phyloP scores from a whole-genome alignment of 2,329 filamentous ascomycete genomes.

The Juglanconis juglandina region DNA sequence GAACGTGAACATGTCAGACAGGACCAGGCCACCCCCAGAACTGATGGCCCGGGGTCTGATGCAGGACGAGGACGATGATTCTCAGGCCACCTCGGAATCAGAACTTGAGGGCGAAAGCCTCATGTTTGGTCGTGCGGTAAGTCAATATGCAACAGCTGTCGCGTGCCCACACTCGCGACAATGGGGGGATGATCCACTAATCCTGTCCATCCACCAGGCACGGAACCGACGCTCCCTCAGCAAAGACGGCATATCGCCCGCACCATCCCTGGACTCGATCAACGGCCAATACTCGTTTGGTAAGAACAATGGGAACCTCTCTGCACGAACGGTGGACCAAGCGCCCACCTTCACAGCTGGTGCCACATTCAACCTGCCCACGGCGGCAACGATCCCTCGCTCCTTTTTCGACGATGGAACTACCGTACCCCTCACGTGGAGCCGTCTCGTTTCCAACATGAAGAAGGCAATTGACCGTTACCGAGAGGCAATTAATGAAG shows the following conservation, averaged over 20 bases:
- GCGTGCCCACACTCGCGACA: neutral
- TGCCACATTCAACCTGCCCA: slow-evolving; percentile 53
- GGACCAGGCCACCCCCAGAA: slow-evolving; percentile 84
- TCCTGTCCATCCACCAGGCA: slow-evolving; percentile 36
- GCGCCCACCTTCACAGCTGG: slow-evolving; percentile 54
- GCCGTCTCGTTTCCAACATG: slow-evolving; percentile 87
- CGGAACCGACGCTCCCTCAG: slow-evolving; percentile 63
- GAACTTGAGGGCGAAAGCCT: slow-evolving; percentile 77
- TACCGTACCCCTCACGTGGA: slow-evolving; percentile 81
- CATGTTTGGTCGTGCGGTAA: slow-evolving; percentile 67
- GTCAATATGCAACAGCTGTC: slow-evolving; percentile 24
- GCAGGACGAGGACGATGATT: slow-evolving; percentile 87
- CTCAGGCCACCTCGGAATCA: slow-evolving; percentile 76
- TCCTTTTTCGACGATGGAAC: slow-evolving; percentile 91
- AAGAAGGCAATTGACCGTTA: slow-evolving; percentile 85
- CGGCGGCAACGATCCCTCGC: slow-evolving; percentile 63
- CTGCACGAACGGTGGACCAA: slow-evolving; percentile 30
- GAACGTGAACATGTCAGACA: slow-evolving; percentile 84
- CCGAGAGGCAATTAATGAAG: slow-evolving; percentile 79
- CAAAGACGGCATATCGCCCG: slow-evolving; percentile 72
- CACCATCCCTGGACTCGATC: slow-evolving; percentile 88
- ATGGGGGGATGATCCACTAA: slow-evolving; percentile 1
- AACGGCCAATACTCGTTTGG: slow-evolving; percentile 60
- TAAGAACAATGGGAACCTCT: slow-evolving; percentile 37
- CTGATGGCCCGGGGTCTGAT: slow-evolving; percentile 80